These are phyloP conservation scores for Globisporangium middletonii DNA, from an alignment of 352 stramenopile genomes.

Conservation along the genomic window DNA sequence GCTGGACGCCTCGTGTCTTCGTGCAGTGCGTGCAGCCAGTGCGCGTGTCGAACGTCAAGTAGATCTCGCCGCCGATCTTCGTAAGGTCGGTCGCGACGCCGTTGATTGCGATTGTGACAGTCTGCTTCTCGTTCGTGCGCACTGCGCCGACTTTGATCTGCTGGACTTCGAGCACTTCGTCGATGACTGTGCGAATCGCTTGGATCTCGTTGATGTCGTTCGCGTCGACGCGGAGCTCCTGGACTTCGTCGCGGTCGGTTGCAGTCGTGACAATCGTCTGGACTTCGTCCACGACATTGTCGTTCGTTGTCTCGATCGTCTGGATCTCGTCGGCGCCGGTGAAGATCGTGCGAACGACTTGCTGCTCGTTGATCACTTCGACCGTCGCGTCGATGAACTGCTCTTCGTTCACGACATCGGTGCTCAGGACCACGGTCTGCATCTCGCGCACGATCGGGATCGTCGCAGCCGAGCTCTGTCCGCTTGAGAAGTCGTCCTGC, in stretches of 20 bases:
- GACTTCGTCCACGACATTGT: slow-evolving; percentile 82
- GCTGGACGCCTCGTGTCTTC: slow-evolving; percentile 42
- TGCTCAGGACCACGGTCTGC: slow-evolving; percentile 78
- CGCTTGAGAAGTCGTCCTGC: slow-evolving; percentile 62
- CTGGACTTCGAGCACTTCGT: slow-evolving; percentile 85
- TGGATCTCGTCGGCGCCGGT: slow-evolving; percentile 86
- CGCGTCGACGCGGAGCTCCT: slow-evolving; percentile 73
- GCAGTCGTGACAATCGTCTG: slow-evolving; percentile 90
- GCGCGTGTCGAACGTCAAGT: slow-evolving; percentile 64
- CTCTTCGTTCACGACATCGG: slow-evolving; percentile 87
- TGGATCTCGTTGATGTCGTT: slow-evolving; percentile 92
- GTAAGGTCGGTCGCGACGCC: slow-evolving; percentile 44
- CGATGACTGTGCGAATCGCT: slow-evolving; percentile 71
- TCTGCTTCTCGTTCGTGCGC: slow-evolving; percentile 81
- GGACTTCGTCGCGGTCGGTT: slow-evolving; percentile 90
- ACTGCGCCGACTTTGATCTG: slow-evolving; percentile 68
- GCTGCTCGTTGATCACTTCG: slow-evolving; percentile 94
- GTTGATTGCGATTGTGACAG: slow-evolving; percentile 64
- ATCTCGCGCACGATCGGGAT: slow-evolving; percentile 90
- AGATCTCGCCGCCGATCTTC: slow-evolving; percentile 38
- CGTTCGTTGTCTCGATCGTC: slow-evolving; percentile 70
- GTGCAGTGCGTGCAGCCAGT: slow-evolving; percentile 78
- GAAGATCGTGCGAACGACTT: slow-evolving; percentile 90
- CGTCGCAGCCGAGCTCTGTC: slow-evolving; percentile 55
- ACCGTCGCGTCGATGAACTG: slow-evolving; percentile 92